Conservation (phyloP, 2,329 filamentous ascomycete species). For the Paracamarosporium sp. region DNA sequence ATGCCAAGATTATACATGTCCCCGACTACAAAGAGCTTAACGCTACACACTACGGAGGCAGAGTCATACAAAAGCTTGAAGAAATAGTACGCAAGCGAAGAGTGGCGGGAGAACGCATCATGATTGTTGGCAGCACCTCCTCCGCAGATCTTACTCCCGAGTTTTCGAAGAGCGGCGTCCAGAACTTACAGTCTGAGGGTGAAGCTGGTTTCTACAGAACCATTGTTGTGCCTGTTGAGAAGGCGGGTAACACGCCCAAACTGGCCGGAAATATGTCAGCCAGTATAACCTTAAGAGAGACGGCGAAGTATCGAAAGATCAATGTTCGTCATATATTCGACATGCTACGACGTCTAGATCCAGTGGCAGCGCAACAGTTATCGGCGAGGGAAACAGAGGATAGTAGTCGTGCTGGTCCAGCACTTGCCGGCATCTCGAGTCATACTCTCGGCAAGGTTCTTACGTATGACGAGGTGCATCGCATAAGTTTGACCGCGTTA, state of each 20-base stretch:
- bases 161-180: constrained; percentile 52
- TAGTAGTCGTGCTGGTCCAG: constrained; percentile 23
- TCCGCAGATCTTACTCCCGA: constrained; percentile 57
- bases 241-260: constrained; percentile 3
- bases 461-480: constrained; percentile 67
- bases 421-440: constrained; percentile 30
- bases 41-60: constrained; percentile 70
- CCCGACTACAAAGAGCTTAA: constrained; percentile 82
- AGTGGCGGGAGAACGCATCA: constrained; percentile 72
- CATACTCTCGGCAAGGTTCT: constrained; percentile 57
- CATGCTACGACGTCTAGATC: constrained; percentile 62
- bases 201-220: constrained; percentile 41
- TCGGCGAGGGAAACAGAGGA: constrained; percentile 29
- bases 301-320: constrained; percentile 52
- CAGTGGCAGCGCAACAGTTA: constrained; percentile 32
- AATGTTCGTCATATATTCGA: constrained; percentile 70
- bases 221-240: constrained; percentile 38
- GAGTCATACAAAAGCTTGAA: constrained; percentile 74
- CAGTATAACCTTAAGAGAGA: constrained; percentile 19
- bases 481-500: constrained; percentile 61
- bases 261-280: background rate
- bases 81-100: constrained; percentile 75
- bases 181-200: constrained; percentile 53
- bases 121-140: constrained; percentile 80
- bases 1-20: constrained; percentile 75